Evolutionary conservation across 1,139 yeast species (phyloP).

Genomic region (Suhomyces anneliseae): DNA sequence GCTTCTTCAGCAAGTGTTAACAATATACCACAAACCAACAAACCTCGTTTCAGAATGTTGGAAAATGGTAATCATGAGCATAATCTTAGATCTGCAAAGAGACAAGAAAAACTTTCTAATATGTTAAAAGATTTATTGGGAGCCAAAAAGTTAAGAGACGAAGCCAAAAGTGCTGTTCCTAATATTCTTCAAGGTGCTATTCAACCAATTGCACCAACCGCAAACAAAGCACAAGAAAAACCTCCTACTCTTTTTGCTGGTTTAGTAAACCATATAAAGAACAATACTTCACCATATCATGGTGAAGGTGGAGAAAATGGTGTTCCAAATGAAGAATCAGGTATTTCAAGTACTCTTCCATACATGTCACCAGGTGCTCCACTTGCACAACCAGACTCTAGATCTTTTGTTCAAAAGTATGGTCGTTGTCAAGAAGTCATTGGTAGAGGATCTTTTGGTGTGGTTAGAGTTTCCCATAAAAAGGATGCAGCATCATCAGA

Average conservation of each 20-base stretch:
- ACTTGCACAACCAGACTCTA: slow-evolving; percentile 26
- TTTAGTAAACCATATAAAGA: slow-evolving; percentile 65
- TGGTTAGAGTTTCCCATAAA: slow-evolving; percentile 48
- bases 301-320: slow-evolving; percentile 6
- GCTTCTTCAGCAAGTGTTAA: slow-evolving; percentile 13
- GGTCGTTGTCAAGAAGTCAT: slow-evolving; percentile 53
- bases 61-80: slow-evolving; percentile 81
- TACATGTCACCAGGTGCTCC: not conserved
- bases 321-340: not conserved
- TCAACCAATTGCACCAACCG: slow-evolving; percentile 11
- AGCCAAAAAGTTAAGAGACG: slow-evolving; percentile 76
- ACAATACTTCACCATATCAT: slow-evolving; percentile 29
- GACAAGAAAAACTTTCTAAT: slow-evolving; percentile 84
- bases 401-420: slow-evolving; percentile 49
- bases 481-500: slow-evolving; percentile 20
- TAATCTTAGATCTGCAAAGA: slow-evolving; percentile 67
- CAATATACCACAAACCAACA: slow-evolving; percentile 6
- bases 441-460: slow-evolving; percentile 51
- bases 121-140: slow-evolving; percentile 87
- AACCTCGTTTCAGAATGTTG: slow-evolving; percentile 51
- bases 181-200: slow-evolving; percentile 37
- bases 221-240: slow-evolving; percentile 20
- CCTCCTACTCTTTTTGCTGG: slow-evolving; percentile 87
- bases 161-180: slow-evolving; percentile 84
- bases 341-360: slow-evolving; percentile 1